Conservation (phyloP, 257 asterid species). For the Striga asiatica region DNA sequence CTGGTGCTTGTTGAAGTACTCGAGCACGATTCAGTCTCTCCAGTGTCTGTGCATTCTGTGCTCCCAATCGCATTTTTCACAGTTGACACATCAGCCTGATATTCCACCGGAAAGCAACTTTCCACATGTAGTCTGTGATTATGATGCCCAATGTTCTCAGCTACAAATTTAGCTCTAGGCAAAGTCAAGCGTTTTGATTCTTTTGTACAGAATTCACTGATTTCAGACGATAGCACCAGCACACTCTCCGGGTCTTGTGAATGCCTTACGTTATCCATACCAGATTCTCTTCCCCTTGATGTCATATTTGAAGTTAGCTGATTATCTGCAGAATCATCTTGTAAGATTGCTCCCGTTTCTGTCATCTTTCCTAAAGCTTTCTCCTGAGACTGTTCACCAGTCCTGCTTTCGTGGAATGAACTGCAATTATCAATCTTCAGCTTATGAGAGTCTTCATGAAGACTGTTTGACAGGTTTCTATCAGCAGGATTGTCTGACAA, state of each 20-base stretch:
- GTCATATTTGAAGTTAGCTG: constrained; percentile 13
- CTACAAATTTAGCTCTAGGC: constrained; percentile 19
- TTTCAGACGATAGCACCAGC: constrained; percentile 21
- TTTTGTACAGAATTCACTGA: constrained; percentile 17
- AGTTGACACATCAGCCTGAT: constrained; percentile 15
- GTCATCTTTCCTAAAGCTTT: constrained; percentile 13
- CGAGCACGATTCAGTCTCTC: constrained; percentile 13
- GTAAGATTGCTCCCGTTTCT: constrained; percentile 15
- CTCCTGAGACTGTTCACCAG: constrained; percentile 20
- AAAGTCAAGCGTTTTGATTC: constrained; percentile 19
- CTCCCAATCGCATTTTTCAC: constrained; percentile 19
- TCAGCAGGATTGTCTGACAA: constrained; percentile 13
- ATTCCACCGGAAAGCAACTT: constrained; percentile 13
- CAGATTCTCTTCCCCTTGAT: constrained; percentile 14
- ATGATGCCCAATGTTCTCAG: constrained; percentile 16
- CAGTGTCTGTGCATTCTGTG: constrained; percentile 18
- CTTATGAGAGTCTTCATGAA: constrained; percentile 21
- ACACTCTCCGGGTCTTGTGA: constrained; percentile 11
- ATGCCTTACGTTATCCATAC: constrained; percentile 14
- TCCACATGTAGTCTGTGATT: constrained; percentile 11
- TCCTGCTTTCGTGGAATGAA: constrained; percentile 16
- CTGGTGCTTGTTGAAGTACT: constrained; percentile 23
- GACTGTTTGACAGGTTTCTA: constrained; percentile 14
- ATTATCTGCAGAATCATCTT: constrained; percentile 18
- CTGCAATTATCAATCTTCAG: constrained; percentile 18